Evolutionary conservation across 192 early-diverging fungal genomes (phyloP).

Genomic region (Haplosporangium gracile): DNA sequence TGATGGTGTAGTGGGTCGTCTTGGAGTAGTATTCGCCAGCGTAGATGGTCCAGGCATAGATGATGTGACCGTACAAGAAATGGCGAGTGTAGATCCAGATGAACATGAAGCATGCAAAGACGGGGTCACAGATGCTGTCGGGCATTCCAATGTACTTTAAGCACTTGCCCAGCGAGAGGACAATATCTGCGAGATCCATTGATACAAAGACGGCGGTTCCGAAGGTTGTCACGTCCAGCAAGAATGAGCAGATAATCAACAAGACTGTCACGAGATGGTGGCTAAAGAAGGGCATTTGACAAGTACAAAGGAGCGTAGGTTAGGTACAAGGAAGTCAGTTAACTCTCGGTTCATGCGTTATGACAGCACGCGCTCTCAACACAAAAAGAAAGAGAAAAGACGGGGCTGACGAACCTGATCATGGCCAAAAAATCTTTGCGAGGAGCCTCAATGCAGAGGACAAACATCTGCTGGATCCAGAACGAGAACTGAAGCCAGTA

Average conservation of each 20-base stretch:
- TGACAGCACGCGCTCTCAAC: neutral
- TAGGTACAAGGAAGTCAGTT: neutral
- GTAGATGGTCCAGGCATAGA: constrained; percentile 69
- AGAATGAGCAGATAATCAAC: constrained; percentile 76
- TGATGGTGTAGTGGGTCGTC: constrained; percentile 62
- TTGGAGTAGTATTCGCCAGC: constrained; percentile 71
- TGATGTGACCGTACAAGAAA: constrained; percentile 74
- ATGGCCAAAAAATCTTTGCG: constrained; percentile 82
- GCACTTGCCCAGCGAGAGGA: constrained; percentile 82
- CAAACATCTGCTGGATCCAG: constrained; percentile 86
- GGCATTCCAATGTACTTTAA: constrained; percentile 79
- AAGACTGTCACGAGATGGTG: constrained; percentile 85
- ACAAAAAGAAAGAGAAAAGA: neutral
- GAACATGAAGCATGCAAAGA: constrained; percentile 81
- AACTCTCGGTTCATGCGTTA: neutral
- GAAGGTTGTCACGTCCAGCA: constrained; percentile 78
- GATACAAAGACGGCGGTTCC: constrained; percentile 82
- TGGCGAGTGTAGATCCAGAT: constrained; percentile 86
- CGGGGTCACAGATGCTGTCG: constrained; percentile 70
- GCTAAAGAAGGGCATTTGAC: constrained; percentile 9
- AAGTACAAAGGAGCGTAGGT: neutral
- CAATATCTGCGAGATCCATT: constrained; percentile 88
- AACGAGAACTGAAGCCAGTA: constrained; percentile 81
- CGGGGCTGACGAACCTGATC: constrained; percentile 44
- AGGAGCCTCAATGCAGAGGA: constrained; percentile 76